Evolutionary conservation across 352 stramenopile species (phyloP).

Genomic region (Phytopythium litorale): DNA sequence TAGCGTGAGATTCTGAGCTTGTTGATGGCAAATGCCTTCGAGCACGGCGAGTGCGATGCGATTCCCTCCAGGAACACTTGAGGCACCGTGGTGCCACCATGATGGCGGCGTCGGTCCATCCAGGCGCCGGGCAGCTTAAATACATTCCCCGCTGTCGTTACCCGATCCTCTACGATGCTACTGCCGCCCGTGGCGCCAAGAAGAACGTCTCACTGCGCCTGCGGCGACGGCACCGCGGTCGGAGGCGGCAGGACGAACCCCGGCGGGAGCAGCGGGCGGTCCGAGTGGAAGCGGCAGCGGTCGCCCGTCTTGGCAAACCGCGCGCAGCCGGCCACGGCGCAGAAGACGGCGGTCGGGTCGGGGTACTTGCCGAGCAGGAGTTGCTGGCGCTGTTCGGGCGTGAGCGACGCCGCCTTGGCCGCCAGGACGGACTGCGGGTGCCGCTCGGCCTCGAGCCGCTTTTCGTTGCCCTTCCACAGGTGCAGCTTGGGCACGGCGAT

Average conservation of each 20-base stretch:
- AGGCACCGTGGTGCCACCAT: no score
- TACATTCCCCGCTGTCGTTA: not conserved
- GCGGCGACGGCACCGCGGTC: not conserved
- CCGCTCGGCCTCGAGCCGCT: conserved; percentile 40
- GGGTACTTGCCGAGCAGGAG: conserved; percentile 11
- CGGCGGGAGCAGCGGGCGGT: not conserved
- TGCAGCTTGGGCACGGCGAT: conserved; percentile 37
- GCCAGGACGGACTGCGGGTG: conserved; percentile 8
- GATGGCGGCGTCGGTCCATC: no score
- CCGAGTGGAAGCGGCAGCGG: conserved; percentile 60
- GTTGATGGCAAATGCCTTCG: no score
- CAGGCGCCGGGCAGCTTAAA: not conserved
- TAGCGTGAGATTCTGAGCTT: no score
- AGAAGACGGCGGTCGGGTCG: conserved; percentile 50
- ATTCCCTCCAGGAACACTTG: no score
- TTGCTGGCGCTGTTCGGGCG: conserved; percentile 8
- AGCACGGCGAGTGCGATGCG: no score
- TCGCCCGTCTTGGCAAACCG: conserved; percentile 63
- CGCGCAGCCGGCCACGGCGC: conserved; percentile 28
- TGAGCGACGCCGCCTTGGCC: conserved; percentile 1
- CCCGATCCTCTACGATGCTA: not conserved
- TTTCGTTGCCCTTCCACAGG: conserved; percentile 61
- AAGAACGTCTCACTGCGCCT: not conserved
- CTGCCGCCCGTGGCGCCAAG: not conserved
- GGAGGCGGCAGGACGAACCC: not conserved